Base-by-base conservation (phyloP, 1,284 basidiomycete genomes). In the Leccinum huronense region DNA sequence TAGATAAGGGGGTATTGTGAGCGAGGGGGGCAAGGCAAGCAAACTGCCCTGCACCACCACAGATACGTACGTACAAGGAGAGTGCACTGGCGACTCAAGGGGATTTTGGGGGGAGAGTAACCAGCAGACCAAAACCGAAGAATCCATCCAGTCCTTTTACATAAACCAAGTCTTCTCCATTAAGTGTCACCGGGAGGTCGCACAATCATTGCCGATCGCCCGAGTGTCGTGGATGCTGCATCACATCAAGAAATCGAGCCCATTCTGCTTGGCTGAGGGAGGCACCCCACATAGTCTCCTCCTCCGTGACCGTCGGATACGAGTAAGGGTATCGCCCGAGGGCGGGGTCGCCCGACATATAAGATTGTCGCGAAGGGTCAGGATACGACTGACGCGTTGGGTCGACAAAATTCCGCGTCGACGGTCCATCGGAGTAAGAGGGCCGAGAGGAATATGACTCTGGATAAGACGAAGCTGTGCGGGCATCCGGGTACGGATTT, bases 241-340 rank as follows among this genome's bases (percentile, higher is more conserved):
- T 79, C 40, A 77, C 81, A 65, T 81, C 77, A 66, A 83, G 71
- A 67, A 84, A 83, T 64, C 77, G 77, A 60, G 77, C 72, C 82
- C 82, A 87, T 72, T 87, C 85, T 48, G 82, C 80, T 66, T 85
- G 84, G 57, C 80, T 85, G 68, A 87, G 84, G 31, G 84, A 81
- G 8, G 85, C 80, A 36, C 86, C 85, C 85, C 85, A 87, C 77
- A 86, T 84, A 5, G 76, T 75, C 27, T 79, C 69, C 62, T 85
- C 83, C 60, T 84, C 84, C 53, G 79, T 79, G 38, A 67, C 53
- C 40, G 73, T 56, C 56, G 80, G 77, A 61, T 82, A 80, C 7
- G 77, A 73, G 30, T 74, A 74, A 38, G 73, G 64, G 33, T 77
- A 75, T 38, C 74, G 71, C 1, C 66, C 68, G 1, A 73, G 67